Evolutionary conservation across 2,329 filamentous ascomycete species (phyloP), one percentile per base, ranked within the genome.

Genomic region (Septoria petroselini): DNA sequence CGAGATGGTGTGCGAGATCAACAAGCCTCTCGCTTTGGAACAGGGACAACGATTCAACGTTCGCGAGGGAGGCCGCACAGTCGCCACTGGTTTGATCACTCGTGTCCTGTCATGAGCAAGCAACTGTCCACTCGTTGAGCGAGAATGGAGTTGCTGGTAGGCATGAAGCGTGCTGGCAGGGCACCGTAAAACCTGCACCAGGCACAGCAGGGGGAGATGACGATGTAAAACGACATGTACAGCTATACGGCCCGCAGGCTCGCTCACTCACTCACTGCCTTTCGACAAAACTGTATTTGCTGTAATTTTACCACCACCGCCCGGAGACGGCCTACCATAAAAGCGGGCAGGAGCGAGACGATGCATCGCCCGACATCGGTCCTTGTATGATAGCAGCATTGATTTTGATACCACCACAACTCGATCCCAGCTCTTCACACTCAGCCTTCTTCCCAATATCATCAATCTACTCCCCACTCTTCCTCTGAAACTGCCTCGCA

Each of bases 11-110:
- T 86, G 90, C 70, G 82, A 85, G 65, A 84, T 95, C 68, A 82
- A 89, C 73, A 78, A 86, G 73, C 88, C 91, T 57, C 82, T 94
- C 66, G 91, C 91, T 53, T 75, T 96, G 58, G 93, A 98, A 77
- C 76, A 82, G 57, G 91, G 93, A 63, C 89, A 96, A 78, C 88
- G 93, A 65, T 93, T 98, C 82, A 98, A 97, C 79, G 84, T 98
- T 69, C 88, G 93, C 74, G 93, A 98, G 79, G 93, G 93, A 77
- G 91, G 91, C 65, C 83, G 88, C 49, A 72, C 66, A 30, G 69
- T 72, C 47, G 69, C 68, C 27, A 71, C 69, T 41, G 69, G 69
- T 43, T 53, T 71, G 52, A 66, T 71, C 40, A 71, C 69, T 35
- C 58, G 69, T 25, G 60, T 72, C 23, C 42, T 71, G 39, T 68